Base-by-base conservation (phyloP, 2,329 filamentous ascomycete species). In the Lecanicillium sp. region DNA sequence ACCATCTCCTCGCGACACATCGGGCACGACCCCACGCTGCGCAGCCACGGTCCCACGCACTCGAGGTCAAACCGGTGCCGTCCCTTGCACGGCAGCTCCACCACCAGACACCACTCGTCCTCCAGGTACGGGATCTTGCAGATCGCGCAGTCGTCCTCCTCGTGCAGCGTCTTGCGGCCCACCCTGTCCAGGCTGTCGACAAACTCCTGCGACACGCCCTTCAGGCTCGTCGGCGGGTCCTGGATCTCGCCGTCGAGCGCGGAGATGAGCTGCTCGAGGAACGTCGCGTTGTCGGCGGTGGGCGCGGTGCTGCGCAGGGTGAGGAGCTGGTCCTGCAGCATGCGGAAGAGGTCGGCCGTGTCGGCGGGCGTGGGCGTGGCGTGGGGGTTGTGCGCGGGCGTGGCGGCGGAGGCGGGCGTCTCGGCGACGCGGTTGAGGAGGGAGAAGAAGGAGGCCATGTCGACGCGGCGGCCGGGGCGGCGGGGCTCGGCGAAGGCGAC, bases 1-100 rank as follows among this genome's bases (percentile, higher is more conserved):
- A 69, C 72, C 64, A 84, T 64, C 57, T 81, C 78, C 60, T 76
- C 72, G 51, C 81, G 67, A 61, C 81, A 83, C 67, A 84, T 69
- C 32, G 81, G 81, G 60, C 81, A 84, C 26, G 72, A 82, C 30
- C 81, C 81, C 63, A 84, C 81, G 57, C 77, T 73, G 61, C 74
- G 67, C 60, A 85, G 61, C 81, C 81, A 85, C 6, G 81, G 81
- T 3, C 73, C 77, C 2, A 84, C 79, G 57, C 81, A 85, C 65
- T 85, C 81, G n/a, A 84, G 63, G 57, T 85, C 81, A 59, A 82
- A 84, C 42, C 65, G 66, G 61, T 85, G 81, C 33, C 62, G 67
- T 26, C 68, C 70, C 56, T 79, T 69, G 60, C 81, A 85, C 33
- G 80, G 80, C 58, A 85, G 68, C 67, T 81, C 73, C 23, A 84